A percentile compares a stretch with the other conserved stretches of the same genome.
Conservation (phyloP, 2,329 filamentous ascomycete genomes). For the Aspergillus sp. region DNA sequence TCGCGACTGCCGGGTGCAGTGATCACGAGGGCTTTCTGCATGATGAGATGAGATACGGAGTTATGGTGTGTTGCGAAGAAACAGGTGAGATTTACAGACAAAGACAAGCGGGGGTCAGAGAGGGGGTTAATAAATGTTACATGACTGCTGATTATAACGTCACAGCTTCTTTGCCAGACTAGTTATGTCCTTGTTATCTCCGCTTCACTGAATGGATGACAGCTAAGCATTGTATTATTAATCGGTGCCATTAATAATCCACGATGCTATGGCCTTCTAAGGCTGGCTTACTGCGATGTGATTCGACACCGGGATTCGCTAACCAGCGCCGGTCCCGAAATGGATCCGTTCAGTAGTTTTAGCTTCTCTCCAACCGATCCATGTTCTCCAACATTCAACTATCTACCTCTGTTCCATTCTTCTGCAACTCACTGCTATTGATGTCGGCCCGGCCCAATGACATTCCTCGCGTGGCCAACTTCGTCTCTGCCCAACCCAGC, state of each 20-base stretch:
- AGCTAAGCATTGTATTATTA: no score
- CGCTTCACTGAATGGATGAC: no score
- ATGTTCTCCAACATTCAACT: neutral
- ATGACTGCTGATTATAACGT: neutral
- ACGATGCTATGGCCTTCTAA: no score
- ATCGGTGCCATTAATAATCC: no score
- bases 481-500: neutral
- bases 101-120: neutral
- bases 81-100: neutral
- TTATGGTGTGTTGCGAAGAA: no score
- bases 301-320: no score
- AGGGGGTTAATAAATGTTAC: neutral
- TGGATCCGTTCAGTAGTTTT: no score
- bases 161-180: neutral
- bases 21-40: neutral
- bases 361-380: no score
- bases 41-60: neutral
- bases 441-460: neutral
- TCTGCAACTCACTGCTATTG: neutral
- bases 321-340: no score
- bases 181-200: no score
- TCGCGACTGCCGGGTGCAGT: neutral
- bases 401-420: neutral
- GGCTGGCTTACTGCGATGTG: no score
- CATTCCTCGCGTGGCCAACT: neutral